These are phyloP conservation scores for Basipetospora chlamydospora DNA, from an alignment of 2,329 filamentous ascomycete genomes.

Conservation along the genomic window DNA sequence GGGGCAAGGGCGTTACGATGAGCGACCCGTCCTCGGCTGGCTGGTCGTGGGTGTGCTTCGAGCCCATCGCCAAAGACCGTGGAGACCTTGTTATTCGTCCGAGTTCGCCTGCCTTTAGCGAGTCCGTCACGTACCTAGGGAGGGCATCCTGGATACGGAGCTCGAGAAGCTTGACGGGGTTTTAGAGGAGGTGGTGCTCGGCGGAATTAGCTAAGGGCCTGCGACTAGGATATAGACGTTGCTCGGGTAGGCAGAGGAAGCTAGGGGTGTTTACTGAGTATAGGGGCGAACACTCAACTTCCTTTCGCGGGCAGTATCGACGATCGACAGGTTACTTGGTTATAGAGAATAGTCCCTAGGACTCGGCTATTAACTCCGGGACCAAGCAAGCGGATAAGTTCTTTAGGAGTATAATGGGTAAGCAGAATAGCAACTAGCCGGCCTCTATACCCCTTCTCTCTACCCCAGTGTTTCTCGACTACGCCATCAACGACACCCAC, in stretches of 20 bases:
- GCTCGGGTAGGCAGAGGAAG: conserved; percentile 7
- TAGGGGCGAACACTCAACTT: conserved; percentile 35
- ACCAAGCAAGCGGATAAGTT: neutral
- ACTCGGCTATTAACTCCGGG: conserved; percentile 10
- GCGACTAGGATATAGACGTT: conserved; percentile 24
- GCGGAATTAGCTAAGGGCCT: conserved; percentile 34
- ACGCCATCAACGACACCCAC: conserved; percentile 31
- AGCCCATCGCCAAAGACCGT: too few species aligned
- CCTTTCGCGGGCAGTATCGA: conserved; percentile 26
- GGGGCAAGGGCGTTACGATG: too few species aligned
- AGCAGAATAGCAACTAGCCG: too few species aligned
- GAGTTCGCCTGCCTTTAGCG: too few species aligned
- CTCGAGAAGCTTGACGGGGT: conserved; percentile 15
- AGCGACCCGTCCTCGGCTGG: too few species aligned
- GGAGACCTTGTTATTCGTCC: too few species aligned
- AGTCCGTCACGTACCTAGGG: conserved; percentile 21
- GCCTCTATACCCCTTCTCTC: conserved; percentile 4
- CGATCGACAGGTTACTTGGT: too few species aligned
- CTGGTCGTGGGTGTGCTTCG: too few species aligned
- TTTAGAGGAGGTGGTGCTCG: conserved; percentile 16
- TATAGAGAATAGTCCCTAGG: too few species aligned
- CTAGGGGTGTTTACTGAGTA: conserved; percentile 29
- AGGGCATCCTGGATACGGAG: conserved; percentile 21
- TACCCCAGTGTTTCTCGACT: conserved; percentile 27
- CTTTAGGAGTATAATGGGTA: neutral